Percentiles rank a stretch among this genome's conserved stretches.
These are phyloP conservation scores for Xerocomus potaroensis DNA, from an alignment of 768 basidiomycete species.

Conservation along the genomic window DNA sequence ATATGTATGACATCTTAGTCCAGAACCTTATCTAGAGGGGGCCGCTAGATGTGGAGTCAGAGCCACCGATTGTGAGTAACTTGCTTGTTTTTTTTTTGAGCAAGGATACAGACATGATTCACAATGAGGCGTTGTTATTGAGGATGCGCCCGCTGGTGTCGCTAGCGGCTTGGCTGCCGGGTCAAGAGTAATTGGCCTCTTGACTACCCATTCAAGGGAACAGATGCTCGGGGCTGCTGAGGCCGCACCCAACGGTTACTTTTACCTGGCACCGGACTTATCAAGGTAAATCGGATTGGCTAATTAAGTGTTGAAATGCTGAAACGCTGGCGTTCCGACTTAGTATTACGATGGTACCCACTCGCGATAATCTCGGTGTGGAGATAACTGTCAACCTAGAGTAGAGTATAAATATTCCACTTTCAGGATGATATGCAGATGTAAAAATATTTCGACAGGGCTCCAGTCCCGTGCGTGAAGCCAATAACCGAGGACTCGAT, in stretches of 20 bases:
- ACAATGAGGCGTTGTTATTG: conserved; percentile 70
- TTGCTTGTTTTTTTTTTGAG: not conserved
- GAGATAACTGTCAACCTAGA: conserved; percentile 26
- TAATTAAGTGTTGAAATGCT: conserved; percentile 1
- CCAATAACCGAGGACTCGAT: conserved; percentile 11
- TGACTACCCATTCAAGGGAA: conserved; percentile 73
- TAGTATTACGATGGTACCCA: conserved; percentile 29
- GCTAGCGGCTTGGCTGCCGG: conserved; percentile 77
- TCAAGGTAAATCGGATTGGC: conserved; percentile 44
- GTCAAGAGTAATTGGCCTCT: conserved; percentile 75
- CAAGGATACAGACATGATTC: conserved; percentile 5
- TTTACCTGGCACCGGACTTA: conserved; percentile 68
- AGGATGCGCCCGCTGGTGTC: conserved; percentile 88
- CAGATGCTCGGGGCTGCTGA: conserved; percentile 61
- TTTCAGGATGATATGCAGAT: not conserved
- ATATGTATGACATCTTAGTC: conserved; percentile 36
- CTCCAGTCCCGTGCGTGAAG: not conserved
- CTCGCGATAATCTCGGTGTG: conserved; percentile 35
- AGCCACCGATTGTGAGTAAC: conserved; percentile 32
- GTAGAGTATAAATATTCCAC: not conserved
- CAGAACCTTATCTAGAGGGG: conserved; percentile 89
- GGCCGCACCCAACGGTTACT: conserved; percentile 29
- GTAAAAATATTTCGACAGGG: conserved; percentile 1
- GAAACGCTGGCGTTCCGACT: not conserved
- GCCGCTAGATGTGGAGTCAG: conserved; percentile 66